Evolutionary conservation across 2,329 filamentous ascomycete genomes (phyloP).

Genomic region (Botrytis sinoallii): DNA sequence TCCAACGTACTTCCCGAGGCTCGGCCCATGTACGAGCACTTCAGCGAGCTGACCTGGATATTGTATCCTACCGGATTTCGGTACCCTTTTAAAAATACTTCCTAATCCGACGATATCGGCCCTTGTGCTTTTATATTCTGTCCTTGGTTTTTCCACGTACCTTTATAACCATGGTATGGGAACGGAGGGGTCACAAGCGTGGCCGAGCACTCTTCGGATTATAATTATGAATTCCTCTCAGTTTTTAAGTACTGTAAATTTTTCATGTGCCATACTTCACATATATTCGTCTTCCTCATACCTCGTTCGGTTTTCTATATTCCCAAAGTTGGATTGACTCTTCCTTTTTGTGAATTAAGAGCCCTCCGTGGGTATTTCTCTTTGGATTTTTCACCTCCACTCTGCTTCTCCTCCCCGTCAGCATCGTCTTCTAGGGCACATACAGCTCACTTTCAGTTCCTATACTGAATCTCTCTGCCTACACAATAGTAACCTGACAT

Average conservation of each 20-base stretch:
- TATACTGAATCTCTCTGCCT: background rate
- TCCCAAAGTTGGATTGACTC: background rate
- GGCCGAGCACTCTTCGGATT: background rate
- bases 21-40: background rate
- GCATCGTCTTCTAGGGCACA: background rate
- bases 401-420: background rate
- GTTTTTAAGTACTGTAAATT: too few species aligned
- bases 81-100: background rate
- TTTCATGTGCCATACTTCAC: too few species aligned
- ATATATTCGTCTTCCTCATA: too few species aligned
- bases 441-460: background rate
- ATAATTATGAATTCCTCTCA: background rate
- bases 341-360: background rate
- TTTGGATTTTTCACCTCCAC: background rate
- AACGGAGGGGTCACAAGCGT: background rate
- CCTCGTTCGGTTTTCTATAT: too few species aligned
- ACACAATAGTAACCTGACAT: background rate
- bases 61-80: background rate
- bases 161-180: background rate
- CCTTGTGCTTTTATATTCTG: background rate
- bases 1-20: too few species aligned
- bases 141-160: background rate
- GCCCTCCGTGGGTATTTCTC: background rate
- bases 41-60: background rate
- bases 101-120: background rate